Base-by-base conservation (phyloP, 495 filamentous ascomycete species). In the Penicillium argentinense region DNA sequence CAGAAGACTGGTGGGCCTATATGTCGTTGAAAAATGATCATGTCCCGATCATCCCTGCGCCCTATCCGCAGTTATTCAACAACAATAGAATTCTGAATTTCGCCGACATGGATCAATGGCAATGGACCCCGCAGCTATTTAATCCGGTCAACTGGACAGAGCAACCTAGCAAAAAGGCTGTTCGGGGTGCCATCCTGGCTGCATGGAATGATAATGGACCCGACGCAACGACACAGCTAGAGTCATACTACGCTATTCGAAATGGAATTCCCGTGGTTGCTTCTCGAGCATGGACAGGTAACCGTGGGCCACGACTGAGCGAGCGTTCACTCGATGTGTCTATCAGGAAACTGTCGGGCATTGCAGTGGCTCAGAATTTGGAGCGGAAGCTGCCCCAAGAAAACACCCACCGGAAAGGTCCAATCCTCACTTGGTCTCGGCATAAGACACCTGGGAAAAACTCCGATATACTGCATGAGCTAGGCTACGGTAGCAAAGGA, bases 141-240 rank as follows among this genome's bases (percentile, higher is more conserved):
- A 78, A 79, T 39, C 63, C 68, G 0, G 65, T 72, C 9, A 77
- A 79, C 32, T 33, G 42, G 0, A 74, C 70, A 0, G 56, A 70
- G 43, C 63, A 69, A 41, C 49, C 54, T 0, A 46, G 49, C 11
- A 58, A 54, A 5, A 59, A 58, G 8, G 54, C 58, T 1, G 73
- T 76, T 7, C 71, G 63, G 19, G 78, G 78, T 8, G 75, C 75
- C 4, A 75, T 78, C 4, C 53, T 80, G 29, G 78, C 77, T 0
- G 74, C 75, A 2, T 81, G 78, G 78, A 81, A 76, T 39, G 78
- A 81, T 39, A 79, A 76, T 30, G 78, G 78, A 0, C 74, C 77
- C 0, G 76, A 80, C 49, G 74, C 78, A 1, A 77, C 73, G 3
- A 81, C 78, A 1, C 77, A 81, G 39, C 53, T 80, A 0, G 78